Evolutionary conservation across 1,284 basidiomycete genomes (phyloP).

Genomic region (Fomes fomentarius): DNA sequence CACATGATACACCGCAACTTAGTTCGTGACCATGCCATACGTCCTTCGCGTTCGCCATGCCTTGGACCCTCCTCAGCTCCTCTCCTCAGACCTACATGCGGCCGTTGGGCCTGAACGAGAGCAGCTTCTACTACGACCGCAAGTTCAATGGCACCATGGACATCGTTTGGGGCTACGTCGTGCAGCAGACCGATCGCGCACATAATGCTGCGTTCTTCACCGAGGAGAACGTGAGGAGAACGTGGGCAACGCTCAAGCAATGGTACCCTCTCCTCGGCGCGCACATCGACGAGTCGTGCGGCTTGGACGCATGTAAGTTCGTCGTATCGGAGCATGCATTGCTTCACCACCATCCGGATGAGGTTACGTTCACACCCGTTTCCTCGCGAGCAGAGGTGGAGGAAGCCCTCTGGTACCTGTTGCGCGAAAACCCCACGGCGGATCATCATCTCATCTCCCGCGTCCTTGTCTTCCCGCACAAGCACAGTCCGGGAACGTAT

Average conservation of each 20-base stretch:
- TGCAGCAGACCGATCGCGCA: slow-evolving; percentile 29
- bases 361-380: slow-evolving; percentile 38
- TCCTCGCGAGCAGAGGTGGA: slow-evolving; percentile 37
- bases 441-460: slow-evolving; percentile 22
- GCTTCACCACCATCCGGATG: slow-evolving; percentile 32
- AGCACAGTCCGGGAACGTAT: slow-evolving; percentile 28
- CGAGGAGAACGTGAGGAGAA: slow-evolving; percentile 37
- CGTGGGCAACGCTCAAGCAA: slow-evolving; percentile 49
- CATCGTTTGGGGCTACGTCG: slow-evolving; percentile 39
- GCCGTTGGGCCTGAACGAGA: slow-evolving; percentile 45
- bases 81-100: slow-evolving; percentile 27
- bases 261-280: slow-evolving; percentile 51
- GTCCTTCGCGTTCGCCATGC: neutral
- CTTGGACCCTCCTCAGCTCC: slow-evolving; percentile 11
- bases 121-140: slow-evolving; percentile 48
- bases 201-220: slow-evolving; percentile 21
- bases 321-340: slow-evolving; percentile 41
- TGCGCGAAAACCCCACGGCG: slow-evolving; percentile 18
- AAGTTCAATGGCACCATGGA: slow-evolving; percentile 49
- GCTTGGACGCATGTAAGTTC: slow-evolving; percentile 38
- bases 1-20: too few species aligned
- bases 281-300: slow-evolving; percentile 35
- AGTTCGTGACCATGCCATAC: too few species aligned
- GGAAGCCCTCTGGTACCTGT: slow-evolving; percentile 9
- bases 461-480: slow-evolving; percentile 15